Evolutionary conservation across 495 filamentous ascomycete species (phyloP).

Genomic region (Letharia columbiana): DNA sequence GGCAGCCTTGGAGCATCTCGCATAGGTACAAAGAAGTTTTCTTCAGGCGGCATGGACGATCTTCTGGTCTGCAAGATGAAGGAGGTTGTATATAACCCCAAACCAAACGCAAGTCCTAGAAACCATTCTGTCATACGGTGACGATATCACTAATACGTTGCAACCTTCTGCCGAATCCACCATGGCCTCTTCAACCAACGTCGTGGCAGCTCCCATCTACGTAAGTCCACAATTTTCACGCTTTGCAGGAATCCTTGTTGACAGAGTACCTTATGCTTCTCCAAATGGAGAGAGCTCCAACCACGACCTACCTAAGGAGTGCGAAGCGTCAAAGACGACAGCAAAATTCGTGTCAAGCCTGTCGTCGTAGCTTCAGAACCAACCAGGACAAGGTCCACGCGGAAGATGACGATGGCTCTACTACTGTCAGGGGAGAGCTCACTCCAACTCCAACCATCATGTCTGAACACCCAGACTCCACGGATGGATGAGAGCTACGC

Average conservation of each 20-base stretch:
- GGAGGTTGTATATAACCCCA: not conserved
- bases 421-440: not conserved
- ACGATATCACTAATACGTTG: not conserved
- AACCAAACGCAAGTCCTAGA: not conserved
- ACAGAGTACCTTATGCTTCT: not conserved
- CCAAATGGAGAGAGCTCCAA: not conserved
- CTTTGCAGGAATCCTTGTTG: not conserved
- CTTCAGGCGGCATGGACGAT: not conserved
- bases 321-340: not conserved
- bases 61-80: not conserved
- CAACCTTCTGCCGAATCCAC: not conserved
- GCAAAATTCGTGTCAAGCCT: not conserved
- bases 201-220: not conserved
- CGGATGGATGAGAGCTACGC: not conserved
- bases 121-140: not conserved
- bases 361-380: not conserved
- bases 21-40: not conserved
- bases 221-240: not conserved
- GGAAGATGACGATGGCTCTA: not conserved
- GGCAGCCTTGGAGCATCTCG: not conserved
- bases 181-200: not conserved
- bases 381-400: not conserved
- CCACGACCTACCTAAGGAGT: not conserved
- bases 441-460: not conserved
- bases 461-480: not conserved